phyloP scores from a whole-genome alignment of 495 filamentous ascomycete species.

The Aspergillus egyptiacus region DNA sequence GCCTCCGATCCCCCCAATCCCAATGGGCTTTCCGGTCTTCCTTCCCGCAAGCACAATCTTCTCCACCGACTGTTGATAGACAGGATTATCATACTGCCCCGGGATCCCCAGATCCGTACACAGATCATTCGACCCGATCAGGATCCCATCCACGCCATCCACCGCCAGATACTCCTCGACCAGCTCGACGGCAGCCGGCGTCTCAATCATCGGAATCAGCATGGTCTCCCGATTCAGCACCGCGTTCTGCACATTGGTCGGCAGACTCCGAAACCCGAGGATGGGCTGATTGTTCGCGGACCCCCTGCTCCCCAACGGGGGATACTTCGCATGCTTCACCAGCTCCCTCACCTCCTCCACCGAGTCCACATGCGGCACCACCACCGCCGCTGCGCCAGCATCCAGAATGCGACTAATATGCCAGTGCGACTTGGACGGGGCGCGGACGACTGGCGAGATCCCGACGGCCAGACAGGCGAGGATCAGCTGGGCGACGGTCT shows the following conservation, averaged over 20 bases:
- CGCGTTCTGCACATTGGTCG: conserved; percentile 22
- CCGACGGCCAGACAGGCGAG: conserved; percentile 25
- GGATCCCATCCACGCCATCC: conserved; percentile 27
- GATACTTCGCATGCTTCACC: conserved; percentile 25
- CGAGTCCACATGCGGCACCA: conserved; percentile 27
- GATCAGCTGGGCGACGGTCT: conserved; percentile 20
- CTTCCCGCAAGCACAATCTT: conserved; percentile 22
- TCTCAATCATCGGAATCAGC: conserved; percentile 33
- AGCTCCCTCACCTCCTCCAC: conserved; percentile 26
- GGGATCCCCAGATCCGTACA: conserved; percentile 27
- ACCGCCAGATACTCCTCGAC: conserved; percentile 25
- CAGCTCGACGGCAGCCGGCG: conserved; percentile 22
- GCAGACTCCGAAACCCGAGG: conserved; percentile 21
- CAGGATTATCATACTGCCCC: conserved; percentile 22
- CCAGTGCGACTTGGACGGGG: conserved; percentile 29
- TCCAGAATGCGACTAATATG: conserved; percentile 29
- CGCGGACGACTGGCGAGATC: conserved; percentile 25
- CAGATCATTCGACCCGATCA: conserved; percentile 31
- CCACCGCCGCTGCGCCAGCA: conserved; percentile 25
- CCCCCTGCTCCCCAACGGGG: conserved; percentile 21
- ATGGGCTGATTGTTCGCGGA: conserved; percentile 23
- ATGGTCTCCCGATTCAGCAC: conserved; percentile 23
- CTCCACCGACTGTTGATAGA: conserved; percentile 18
- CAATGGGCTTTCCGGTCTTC: conserved; percentile 24
- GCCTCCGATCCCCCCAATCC: conserved; percentile 26